Conservation (phyloP, 345 rosid species). For the Ailanthus altissimus region DNA sequence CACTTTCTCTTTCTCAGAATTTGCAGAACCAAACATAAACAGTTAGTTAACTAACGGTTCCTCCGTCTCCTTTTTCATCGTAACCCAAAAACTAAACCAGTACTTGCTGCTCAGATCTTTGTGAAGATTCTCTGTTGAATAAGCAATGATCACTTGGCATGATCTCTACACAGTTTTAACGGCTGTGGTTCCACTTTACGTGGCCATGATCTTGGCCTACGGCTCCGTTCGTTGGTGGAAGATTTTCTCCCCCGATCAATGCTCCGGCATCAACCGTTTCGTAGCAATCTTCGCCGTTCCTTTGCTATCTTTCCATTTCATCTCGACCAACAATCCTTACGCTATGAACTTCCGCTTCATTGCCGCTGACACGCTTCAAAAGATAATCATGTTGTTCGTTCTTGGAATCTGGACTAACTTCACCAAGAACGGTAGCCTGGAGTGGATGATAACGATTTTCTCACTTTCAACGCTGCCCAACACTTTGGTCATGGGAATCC, state of each 20-base stretch:
- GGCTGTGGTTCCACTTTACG: constrained; percentile 87
- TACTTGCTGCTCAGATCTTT: too few species aligned
- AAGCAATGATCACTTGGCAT: constrained; percentile 64
- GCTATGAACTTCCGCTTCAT: constrained; percentile 83
- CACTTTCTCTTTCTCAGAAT: neutral
- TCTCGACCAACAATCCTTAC: constrained; percentile 79
- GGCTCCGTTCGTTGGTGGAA: constrained; percentile 99
- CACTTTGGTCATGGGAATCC: constrained; percentile 97
- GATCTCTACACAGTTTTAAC: constrained; percentile 90
- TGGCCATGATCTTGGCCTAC: constrained; percentile 91
- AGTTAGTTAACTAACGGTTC: constrained; percentile 44
- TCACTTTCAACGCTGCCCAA: constrained; percentile 90
- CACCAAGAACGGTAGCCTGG: constrained; percentile 62
- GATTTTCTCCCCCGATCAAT: constrained; percentile 88
- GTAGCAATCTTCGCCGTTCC: constrained; percentile 96
- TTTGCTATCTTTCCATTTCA: constrained; percentile 92
- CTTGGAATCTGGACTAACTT: constrained; percentile 69
- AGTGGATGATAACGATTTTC: constrained; percentile 94
- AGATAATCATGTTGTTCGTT: constrained; percentile 61
- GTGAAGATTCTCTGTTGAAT: too few species aligned
- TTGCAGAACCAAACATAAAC: constrained; percentile 13
- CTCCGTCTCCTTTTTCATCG: neutral
- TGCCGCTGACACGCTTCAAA: constrained; percentile 91
- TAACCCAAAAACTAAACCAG: too few species aligned
- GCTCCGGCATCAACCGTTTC: constrained; percentile 96